phyloP scores from a whole-genome alignment of 768 basidiomycete genomes.

The Mrakia frigida region DNA sequence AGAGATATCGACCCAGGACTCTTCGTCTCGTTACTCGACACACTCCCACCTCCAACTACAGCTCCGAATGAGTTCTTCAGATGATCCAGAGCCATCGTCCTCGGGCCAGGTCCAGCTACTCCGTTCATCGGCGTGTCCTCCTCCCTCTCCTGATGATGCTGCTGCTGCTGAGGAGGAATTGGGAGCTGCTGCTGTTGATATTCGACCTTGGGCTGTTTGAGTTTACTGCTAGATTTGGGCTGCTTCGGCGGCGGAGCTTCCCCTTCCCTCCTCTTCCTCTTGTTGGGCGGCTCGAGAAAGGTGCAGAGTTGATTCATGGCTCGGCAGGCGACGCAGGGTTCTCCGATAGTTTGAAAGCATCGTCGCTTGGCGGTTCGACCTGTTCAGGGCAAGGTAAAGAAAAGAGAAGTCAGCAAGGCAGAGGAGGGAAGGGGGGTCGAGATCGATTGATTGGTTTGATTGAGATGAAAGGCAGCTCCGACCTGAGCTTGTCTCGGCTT shows the following conservation, averaged over 20 bases:
- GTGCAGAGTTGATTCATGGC: conserved; percentile 8
- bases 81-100: conserved; percentile 7
- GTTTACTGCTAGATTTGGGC: not conserved
- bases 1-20: not conserved
- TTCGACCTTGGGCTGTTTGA: not conserved
- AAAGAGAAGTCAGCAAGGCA: not conserved
- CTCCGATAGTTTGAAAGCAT: conserved; percentile 21
- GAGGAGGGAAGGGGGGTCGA: no score
- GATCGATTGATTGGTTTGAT: not conserved
- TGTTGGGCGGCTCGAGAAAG: conserved; percentile 25
- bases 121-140: not conserved
- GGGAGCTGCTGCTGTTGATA: not conserved
- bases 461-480: not conserved
- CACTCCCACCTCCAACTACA: not conserved
- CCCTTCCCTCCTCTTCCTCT: conserved; percentile 1
- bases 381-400: not conserved
- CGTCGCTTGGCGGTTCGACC: conserved; percentile 25
- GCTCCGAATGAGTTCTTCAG: not conserved
- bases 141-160: not conserved
- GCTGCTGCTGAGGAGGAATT: no score
- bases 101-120: not conserved
- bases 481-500: not conserved
- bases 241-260: not conserved
- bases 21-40: not conserved
- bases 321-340: conserved; percentile 28